Conservation (phyloP, 495 filamentous ascomycete genomes). For the Usnea hakonensis region DNA sequence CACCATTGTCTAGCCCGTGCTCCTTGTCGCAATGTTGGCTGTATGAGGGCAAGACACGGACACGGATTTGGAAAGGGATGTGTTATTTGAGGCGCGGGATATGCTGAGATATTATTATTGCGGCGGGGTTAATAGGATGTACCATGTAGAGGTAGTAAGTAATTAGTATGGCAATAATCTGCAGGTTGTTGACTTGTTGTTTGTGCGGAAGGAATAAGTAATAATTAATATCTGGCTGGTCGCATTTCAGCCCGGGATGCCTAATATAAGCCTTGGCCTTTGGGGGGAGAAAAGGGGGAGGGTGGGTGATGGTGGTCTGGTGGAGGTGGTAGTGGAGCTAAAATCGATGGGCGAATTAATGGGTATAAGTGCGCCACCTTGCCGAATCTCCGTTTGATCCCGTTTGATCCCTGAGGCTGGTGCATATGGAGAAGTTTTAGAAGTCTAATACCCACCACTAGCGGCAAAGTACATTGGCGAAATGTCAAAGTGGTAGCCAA, state of each 20-base stretch:
- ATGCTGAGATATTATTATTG: conserved; percentile 10
- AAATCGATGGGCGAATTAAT: too few relatives aligned
- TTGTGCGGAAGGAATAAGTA: conserved; percentile 5
- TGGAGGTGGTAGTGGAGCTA: too few relatives aligned
- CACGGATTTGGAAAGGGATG: conserved; percentile 6
- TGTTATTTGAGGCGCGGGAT: conserved; percentile 12
- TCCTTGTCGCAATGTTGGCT: conserved; percentile 11
- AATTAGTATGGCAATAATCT: too few relatives aligned
- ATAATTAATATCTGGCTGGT: too few relatives aligned
- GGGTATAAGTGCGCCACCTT: conserved; percentile 10
- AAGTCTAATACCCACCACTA: conserved; percentile 12
- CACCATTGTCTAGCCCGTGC: conserved; percentile 5
- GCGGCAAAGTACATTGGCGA: conserved; percentile 1
- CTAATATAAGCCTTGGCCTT: neutral
- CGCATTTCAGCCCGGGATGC: conserved; percentile 11
- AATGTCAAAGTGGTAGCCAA: conserved; percentile 8
- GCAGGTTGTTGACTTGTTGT: conserved; percentile 4
- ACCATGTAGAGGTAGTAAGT: too few relatives aligned
- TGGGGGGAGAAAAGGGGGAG: too few relatives aligned
- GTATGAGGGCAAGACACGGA: neutral
- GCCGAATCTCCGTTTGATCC: conserved; percentile 7
- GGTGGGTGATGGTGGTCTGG: too few relatives aligned
- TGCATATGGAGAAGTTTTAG: conserved; percentile 8
- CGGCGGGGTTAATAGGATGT: conserved; percentile 18
- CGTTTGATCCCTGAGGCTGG: conserved; percentile 15